Percentiles rank a stretch among this genome's conserved stretches.
phyloP scores from a whole-genome alignment of 345 rosid genomes.

The Bruguiera sexangula region DNA sequence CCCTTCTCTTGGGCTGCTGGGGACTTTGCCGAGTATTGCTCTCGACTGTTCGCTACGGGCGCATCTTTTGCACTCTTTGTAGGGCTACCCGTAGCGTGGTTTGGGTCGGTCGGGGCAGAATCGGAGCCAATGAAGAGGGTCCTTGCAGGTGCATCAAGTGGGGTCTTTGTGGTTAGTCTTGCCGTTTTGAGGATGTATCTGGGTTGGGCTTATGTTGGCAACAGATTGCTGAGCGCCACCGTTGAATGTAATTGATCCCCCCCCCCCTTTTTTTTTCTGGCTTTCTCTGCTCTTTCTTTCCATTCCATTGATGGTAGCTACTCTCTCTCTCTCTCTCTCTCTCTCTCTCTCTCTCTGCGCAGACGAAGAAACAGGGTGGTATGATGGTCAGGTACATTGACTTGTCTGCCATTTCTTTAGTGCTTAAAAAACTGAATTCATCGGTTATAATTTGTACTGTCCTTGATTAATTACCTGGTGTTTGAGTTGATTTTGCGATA shows the following conservation, averaged over 20 bases:
- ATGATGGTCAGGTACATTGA: constrained; percentile 78
- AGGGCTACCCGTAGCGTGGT: constrained; percentile 83
- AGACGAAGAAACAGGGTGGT: constrained; percentile 99
- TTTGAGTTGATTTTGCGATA: too few species aligned
- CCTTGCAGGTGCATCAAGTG: constrained; percentile 65
- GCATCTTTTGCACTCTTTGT: constrained; percentile 65
- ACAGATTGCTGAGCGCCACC: constrained; percentile 93
- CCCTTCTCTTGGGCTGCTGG: constrained; percentile 82
- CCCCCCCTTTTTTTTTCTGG: neutral
- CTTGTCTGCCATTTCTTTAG: too few species aligned
- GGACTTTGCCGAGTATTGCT: constrained; percentile 49
- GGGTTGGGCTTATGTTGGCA: constrained; percentile 98
- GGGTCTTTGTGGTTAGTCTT: constrained; percentile 70
- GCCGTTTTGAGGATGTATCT: constrained; percentile 91
- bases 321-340: neutral
- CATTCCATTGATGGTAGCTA: neutral
- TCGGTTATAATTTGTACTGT: too few species aligned
- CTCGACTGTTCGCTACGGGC: constrained; percentile 61
- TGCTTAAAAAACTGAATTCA: too few species aligned
- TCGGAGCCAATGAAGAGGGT: constrained; percentile 55
- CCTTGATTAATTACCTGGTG: too few species aligned
- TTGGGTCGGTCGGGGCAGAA: constrained; percentile 65
- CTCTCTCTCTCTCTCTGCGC: constrained; percentile 17
- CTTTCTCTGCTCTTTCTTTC: neutral
- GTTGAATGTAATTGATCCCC: constrained; percentile 58